phyloP scores from a whole-genome alignment of 1,139 yeast genomes.

The Candida freyschussii region DNA sequence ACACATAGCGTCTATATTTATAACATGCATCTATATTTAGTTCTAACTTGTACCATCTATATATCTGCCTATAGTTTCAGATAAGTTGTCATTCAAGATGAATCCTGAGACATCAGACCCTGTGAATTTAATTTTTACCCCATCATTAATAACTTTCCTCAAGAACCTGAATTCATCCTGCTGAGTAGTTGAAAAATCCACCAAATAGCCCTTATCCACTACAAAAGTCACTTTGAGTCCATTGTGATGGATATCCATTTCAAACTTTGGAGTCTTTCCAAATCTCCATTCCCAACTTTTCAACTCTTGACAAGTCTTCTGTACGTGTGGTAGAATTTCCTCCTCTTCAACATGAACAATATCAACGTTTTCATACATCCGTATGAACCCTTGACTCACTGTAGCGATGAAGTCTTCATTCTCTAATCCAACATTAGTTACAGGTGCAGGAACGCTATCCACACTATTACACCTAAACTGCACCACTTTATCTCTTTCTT shows the following conservation, averaged over 20 bases:
- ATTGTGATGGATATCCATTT: conserved; percentile 37
- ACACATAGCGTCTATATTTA: no score
- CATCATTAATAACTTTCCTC: conserved; percentile 28
- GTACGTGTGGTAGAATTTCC: conserved; percentile 39
- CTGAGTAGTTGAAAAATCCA: conserved; percentile 21
- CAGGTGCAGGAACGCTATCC: conserved; percentile 73
- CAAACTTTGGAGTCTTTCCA: conserved; percentile 67
- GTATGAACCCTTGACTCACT: conserved; percentile 43
- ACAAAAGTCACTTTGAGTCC: conserved; percentile 34
- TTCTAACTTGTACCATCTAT: conserved; percentile 40
- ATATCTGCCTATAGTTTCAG: conserved; percentile 44
- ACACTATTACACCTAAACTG: conserved; percentile 56
- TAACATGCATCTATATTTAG: conserved; percentile 1
- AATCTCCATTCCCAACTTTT: conserved; percentile 65
- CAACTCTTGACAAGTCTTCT: conserved; percentile 39
- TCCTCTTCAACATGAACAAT: conserved; percentile 25
- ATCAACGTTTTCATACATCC: conserved; percentile 25
- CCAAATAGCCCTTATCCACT: conserved; percentile 40
- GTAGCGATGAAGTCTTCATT: conserved; percentile 43
- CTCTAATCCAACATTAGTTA: conserved; percentile 53
- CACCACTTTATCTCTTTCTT: conserved; percentile 37
- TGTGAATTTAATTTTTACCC: conserved; percentile 32
- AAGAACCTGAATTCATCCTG: conserved; percentile 31
- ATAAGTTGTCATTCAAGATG: conserved; percentile 38
- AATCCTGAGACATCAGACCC: conserved; percentile 46